Base-by-base conservation (phyloP, 1,284 basidiomycete species). In the Pulchroboletus neoregius region DNA sequence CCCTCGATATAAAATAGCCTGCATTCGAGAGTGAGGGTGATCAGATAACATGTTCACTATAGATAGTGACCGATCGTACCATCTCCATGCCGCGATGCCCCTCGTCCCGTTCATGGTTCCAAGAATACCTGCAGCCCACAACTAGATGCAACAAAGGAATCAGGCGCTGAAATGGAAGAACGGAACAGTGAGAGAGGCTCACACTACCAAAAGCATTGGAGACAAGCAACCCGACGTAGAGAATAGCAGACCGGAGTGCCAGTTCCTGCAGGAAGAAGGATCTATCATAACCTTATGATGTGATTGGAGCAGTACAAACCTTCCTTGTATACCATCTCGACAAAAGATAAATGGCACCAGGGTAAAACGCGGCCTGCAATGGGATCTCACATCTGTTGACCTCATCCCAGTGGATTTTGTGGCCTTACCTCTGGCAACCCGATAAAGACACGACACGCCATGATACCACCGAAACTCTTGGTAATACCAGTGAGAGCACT, bases 171-270 rank as follows among this genome's bases (percentile, higher is more conserved):
- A n/a, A 15, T 10, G 8, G 4, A 20, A 57, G 50, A 12, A 22
- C 20, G 16, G 6, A 31, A 23, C 46, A 47, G n/a, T 1, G n/a
- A n/a, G 28, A n/a, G 36, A 26, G 18, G 56, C 80, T 62, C 45
- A 84, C 81, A 45, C 76, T 71, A 33, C 86, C 85, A 60, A 90
- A 88, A 2, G 87, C 87, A 66, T 87, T 89, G 0, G 83, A 84
- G 40, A 88, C 72, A n/a, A 89, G 68, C 5, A 81, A 59, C 13
- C 85, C 86, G 6, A 73, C 73, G 61, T 82, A 87, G 3, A 91
- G 72, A 46, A 88, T 73, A 0, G 84, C 82, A 39, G 81, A 78
- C 31, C 88, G 78, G 47, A 88, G 76, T 0, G 80, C 80, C 6
- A 85, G 66, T 65, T 85, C 81, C 80, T 82, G 11, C 3, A 28